Conservation (phyloP, 2,329 filamentous ascomycete genomes). For the Fulvia fulva region DNA sequence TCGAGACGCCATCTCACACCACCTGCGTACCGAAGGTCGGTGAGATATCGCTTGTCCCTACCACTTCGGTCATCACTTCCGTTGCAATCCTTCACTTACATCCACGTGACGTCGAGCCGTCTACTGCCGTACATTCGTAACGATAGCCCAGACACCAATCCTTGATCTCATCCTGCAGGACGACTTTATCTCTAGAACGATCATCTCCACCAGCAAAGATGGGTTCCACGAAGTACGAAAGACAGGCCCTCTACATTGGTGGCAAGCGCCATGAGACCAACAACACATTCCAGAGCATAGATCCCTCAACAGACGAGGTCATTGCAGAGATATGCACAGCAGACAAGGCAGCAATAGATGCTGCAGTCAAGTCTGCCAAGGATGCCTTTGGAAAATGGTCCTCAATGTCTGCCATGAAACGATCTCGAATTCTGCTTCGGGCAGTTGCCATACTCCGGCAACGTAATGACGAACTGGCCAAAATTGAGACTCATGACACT, state of each 20-base stretch:
- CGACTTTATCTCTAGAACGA: background rate
- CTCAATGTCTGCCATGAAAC: conserved; percentile 66
- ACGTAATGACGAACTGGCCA: conserved; percentile 75
- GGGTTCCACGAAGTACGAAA: conserved; percentile 22
- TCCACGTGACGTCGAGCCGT: background rate
- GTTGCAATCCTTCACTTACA: conserved; percentile 4
- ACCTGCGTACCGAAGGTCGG: background rate
- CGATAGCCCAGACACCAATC: background rate
- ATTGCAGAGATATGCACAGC: conserved; percentile 60
- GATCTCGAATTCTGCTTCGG: conserved; percentile 72
- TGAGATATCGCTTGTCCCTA: conserved; percentile 12
- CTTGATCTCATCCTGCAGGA: background rate
- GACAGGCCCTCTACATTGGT: conserved; percentile 62
- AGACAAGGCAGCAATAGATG: conserved; percentile 63
- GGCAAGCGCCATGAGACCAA: conserved; percentile 62
- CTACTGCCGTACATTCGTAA: background rate
- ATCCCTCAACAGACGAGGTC: conserved; percentile 67
- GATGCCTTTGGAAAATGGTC: conserved; percentile 74
- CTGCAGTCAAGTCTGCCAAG: conserved; percentile 66
- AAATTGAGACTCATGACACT: conserved; percentile 77
- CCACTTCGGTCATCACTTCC: conserved; percentile 1
- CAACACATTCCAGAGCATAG: conserved; percentile 63
- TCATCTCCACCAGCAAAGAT: background rate
- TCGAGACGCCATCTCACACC: conserved; percentile 7
- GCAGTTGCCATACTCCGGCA: conserved; percentile 70